Evolutionary conservation across 371 early-diverging fungal genomes (phyloP).

Genomic region (Zychaea mexicana): DNA sequence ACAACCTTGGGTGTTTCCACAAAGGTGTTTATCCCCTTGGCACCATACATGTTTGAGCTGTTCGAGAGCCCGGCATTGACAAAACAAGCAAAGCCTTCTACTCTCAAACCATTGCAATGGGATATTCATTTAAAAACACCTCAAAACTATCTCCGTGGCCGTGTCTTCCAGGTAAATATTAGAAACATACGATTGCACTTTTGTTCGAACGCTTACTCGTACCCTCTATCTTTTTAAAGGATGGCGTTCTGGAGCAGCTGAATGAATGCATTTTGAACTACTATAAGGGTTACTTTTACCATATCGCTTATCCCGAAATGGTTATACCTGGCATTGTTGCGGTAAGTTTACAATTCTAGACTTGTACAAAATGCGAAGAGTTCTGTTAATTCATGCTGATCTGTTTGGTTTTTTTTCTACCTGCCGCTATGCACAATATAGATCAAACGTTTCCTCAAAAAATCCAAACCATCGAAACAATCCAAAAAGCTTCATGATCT

Average conservation of each 20-base stretch:
- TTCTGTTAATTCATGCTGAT: too few species aligned
- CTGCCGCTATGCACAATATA: conserved; percentile 9
- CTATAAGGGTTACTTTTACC: conserved; percentile 66
- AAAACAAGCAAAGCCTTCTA: conserved; percentile 67
- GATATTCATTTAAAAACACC: conserved; percentile 75
- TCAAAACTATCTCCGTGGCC: conserved; percentile 78
- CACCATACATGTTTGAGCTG: conserved; percentile 81
- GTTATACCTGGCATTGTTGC: conserved; percentile 75
- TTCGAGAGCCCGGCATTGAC: conserved; percentile 57
- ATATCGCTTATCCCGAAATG: conserved; percentile 91
- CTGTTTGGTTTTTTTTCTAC: too few species aligned
- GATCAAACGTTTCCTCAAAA: conserved; percentile 64
- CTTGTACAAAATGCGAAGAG: too few species aligned
- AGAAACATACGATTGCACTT: not conserved
- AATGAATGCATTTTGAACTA: conserved; percentile 71
- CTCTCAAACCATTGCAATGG: conserved; percentile 83
- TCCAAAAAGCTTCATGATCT: conserved; percentile 69
- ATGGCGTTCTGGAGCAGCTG: conserved; percentile 77
- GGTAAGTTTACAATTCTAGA: conserved; percentile 28
- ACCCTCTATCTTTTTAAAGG: conserved; percentile 27
- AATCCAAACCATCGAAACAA: conserved; percentile 29
- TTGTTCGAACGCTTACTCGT: not conserved
- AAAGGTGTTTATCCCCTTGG: conserved; percentile 82
- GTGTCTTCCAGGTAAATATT: conserved; percentile 67
- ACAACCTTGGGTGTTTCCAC: conserved; percentile 71